These are phyloP conservation scores for Excoecaria agallocha DNA, from an alignment of 345 rosid genomes.

Conservation along the genomic window DNA sequence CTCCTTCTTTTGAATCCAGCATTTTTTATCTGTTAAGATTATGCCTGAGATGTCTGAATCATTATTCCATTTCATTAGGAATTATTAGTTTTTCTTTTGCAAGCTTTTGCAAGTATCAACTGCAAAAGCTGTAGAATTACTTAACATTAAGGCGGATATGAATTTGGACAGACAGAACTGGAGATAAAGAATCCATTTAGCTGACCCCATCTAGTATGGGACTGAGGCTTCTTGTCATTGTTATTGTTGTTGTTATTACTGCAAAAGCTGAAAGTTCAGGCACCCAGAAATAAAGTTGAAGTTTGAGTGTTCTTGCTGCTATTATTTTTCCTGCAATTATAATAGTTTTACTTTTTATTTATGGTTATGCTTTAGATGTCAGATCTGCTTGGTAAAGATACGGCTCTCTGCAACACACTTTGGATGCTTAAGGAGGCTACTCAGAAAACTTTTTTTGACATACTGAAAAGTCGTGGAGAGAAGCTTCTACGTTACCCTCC, in stretches of 20 bases:
- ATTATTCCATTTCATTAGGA: not conserved
- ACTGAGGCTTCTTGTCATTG: no score
- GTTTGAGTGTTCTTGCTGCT: not conserved
- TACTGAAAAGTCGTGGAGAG: slow-evolving; percentile 86
- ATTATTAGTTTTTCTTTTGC: not conserved
- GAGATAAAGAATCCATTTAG: no score
- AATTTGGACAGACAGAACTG: no score
- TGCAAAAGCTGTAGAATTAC: no score
- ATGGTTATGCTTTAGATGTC: slow-evolving; percentile 51
- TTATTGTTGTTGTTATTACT: not conserved
- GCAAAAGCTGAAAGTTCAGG: not conserved
- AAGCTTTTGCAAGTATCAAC: no score
- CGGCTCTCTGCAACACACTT: slow-evolving; percentile 81
- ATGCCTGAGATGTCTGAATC: not conserved
- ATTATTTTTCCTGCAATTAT: slow-evolving; percentile 10
- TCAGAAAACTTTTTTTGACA: slow-evolving; percentile 86
- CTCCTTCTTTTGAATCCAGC: not conserved
- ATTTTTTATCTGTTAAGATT: not conserved
- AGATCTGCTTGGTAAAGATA: slow-evolving; percentile 86
- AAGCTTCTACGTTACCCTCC: slow-evolving; percentile 95
- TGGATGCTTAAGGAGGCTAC: slow-evolving; percentile 89
- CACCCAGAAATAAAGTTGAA: not conserved
- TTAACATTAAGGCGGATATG: no score
- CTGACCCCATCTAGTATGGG: no score
- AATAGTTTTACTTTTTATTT: not conserved